Conservation (phyloP, 768 basidiomycete genomes). For the Tricholoma hemisulphureum region DNA sequence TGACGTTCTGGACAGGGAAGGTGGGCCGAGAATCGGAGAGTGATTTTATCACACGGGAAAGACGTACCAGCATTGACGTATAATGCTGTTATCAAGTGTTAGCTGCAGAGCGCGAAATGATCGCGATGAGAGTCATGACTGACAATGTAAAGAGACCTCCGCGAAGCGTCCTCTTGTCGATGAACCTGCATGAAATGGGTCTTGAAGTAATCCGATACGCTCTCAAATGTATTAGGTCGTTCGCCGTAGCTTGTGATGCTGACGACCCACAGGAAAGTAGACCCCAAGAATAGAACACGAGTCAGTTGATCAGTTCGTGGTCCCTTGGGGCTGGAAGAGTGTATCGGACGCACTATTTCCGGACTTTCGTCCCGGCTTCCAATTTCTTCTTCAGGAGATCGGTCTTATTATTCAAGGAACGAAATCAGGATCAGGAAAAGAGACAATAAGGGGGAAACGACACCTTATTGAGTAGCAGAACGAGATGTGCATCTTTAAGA, state of each 20-base stretch:
- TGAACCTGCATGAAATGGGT: constrained; percentile 81
- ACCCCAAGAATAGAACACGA: background rate
- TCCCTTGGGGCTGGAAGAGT: background rate
- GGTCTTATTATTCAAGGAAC: constrained; percentile 39
- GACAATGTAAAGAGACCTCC: constrained; percentile 63
- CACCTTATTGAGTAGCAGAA: constrained; percentile 80
- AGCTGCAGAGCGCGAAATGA: constrained; percentile 8
- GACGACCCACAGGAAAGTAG: background rate
- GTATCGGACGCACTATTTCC: constrained; percentile 63
- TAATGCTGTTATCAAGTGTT: constrained; percentile 49
- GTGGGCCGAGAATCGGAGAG: background rate
- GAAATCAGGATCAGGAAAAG: background rate
- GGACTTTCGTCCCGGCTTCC: constrained; percentile 61
- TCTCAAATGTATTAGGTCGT: constrained; percentile 67
- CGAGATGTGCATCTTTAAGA: constrained; percentile 67
- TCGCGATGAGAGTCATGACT: constrained; percentile 27
- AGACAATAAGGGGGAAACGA: constrained; percentile 1
- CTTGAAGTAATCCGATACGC: constrained; percentile 77
- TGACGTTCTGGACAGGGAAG: constrained; percentile 50
- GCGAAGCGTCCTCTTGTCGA: constrained; percentile 57
- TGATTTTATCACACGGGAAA: background rate
- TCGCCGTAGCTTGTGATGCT: constrained; percentile 80
- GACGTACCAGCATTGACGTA: constrained; percentile 62
- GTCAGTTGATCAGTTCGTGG: constrained; percentile 3
- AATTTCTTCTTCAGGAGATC: constrained; percentile 76